Evolutionary conservation across 1,284 basidiomycete species (phyloP).

Genomic region (Rhizopogon hawkerae): DNA sequence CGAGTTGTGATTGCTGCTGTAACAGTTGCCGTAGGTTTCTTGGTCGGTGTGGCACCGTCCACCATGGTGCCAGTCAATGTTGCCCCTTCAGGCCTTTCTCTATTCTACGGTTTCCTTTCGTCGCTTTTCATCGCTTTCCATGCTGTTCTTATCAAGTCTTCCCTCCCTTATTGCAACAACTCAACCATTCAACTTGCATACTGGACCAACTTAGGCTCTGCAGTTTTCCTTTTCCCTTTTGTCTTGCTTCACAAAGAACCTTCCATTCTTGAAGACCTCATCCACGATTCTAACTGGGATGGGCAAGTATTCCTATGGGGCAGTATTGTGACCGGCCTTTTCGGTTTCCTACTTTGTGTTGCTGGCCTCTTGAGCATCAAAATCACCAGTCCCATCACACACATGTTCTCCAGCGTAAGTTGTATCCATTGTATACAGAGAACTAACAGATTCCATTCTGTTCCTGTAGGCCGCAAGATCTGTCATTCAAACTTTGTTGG

Average conservation of each 20-base stretch:
- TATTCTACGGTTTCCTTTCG: constrained; percentile 61
- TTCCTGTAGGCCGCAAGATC: constrained; percentile 53
- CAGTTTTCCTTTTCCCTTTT: constrained; percentile 53
- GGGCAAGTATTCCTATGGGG: constrained; percentile 53
- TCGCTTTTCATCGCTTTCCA: constrained; percentile 68
- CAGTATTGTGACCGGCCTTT: constrained; percentile 56
- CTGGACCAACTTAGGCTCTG: constrained; percentile 67
- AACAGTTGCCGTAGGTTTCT: constrained; percentile 54
- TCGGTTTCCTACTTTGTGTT: constrained; percentile 65
- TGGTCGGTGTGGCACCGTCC: constrained; percentile 52
- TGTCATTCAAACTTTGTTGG: constrained; percentile 65
- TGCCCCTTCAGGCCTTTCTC: constrained; percentile 44
- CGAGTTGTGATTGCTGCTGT: constrained; percentile 46
- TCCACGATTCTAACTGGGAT: constrained; percentile 37
- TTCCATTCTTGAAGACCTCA: constrained; percentile 31
- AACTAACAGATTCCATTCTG: not conserved
- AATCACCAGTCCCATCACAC: constrained; percentile 63
- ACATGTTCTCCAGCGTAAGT: constrained; percentile 69
- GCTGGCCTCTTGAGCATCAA: constrained; percentile 66
- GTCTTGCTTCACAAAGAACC: constrained; percentile 51
- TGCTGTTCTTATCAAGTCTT: constrained; percentile 64
- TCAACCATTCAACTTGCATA: constrained; percentile 66
- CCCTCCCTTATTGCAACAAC: constrained; percentile 56
- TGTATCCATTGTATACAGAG: constrained; percentile 3
- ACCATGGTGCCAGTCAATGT: constrained; percentile 31